Evolutionary conservation across 352 stramenopile species (phyloP).

Genomic region (Phytophthora fragariaefolia): DNA sequence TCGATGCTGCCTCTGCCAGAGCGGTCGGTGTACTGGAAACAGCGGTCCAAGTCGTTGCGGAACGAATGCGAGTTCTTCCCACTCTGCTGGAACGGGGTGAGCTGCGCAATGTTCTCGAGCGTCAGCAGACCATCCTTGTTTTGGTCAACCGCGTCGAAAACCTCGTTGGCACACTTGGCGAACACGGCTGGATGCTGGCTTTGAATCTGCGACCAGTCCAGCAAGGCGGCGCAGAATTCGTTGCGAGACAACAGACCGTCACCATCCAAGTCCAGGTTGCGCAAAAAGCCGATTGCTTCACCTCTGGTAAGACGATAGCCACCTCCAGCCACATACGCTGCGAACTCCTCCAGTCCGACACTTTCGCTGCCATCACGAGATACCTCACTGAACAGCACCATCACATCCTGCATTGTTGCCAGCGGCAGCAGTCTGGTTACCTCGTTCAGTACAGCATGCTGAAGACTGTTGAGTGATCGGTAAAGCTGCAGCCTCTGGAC

Average conservation of each 20-base stretch:
- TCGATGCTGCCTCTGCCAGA: slow-evolving; percentile 47
- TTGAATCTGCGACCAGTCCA: slow-evolving; percentile 75
- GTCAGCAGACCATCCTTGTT: slow-evolving; percentile 59
- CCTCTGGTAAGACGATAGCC: slow-evolving; percentile 70
- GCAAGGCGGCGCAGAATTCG: slow-evolving; percentile 72
- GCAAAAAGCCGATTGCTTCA: slow-evolving; percentile 68
- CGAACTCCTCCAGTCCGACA: slow-evolving; percentile 66
- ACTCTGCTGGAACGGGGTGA: slow-evolving; percentile 47
- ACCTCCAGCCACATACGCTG: slow-evolving; percentile 49
- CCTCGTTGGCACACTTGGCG: slow-evolving; percentile 33
- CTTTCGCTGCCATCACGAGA: slow-evolving; percentile 51
- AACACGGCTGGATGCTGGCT: slow-evolving; percentile 42
- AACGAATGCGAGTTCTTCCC: slow-evolving; percentile 54
- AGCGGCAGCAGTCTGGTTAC: slow-evolving; percentile 60
- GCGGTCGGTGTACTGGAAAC: slow-evolving; percentile 61
- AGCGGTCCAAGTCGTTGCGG: slow-evolving; percentile 62
- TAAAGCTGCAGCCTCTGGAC: slow-evolving; percentile 82
- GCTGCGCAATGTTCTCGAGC: slow-evolving; percentile 50
- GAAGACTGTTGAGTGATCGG: slow-evolving; percentile 72
- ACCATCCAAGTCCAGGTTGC: slow-evolving; percentile 64
- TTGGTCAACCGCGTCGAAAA: slow-evolving; percentile 60
- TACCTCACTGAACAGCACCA: slow-evolving; percentile 76
- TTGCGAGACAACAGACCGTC: slow-evolving; percentile 63
- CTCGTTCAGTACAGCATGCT: slow-evolving; percentile 70
- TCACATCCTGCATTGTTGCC: slow-evolving; percentile 58